Percentiles rank a stretch among this genome's conserved stretches.
phyloP scores from a whole-genome alignment of 345 rosid genomes.

The Sapria himalayana region DNA sequence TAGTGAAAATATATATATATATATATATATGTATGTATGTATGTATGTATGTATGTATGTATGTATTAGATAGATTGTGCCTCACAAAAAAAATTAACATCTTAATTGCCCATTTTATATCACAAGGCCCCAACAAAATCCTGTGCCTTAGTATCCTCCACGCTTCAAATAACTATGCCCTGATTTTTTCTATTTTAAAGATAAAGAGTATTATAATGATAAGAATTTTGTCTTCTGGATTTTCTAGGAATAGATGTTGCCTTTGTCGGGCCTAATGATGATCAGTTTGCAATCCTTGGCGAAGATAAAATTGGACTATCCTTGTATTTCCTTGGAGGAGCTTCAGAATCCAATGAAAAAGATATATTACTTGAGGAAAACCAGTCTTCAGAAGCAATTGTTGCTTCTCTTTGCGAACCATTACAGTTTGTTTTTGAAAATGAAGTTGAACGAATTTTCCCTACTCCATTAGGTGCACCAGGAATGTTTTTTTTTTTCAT shows the following conservation, averaged over 20 bases:
- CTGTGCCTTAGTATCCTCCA: no score
- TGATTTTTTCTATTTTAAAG: background rate
- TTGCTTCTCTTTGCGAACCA: slow-evolving; percentile 58
- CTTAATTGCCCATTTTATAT: background rate
- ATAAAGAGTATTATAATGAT: background rate
- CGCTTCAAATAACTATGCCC: no score
- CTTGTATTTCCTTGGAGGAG: slow-evolving; percentile 52
- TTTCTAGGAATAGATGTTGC: slow-evolving; percentile 76
- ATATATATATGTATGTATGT: background rate
- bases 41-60: background rate
- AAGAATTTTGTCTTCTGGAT: slow-evolving; percentile 1
- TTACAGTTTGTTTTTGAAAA: slow-evolving; percentile 71
- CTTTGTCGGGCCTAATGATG: slow-evolving; percentile 63
- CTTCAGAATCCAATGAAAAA: slow-evolving; percentile 36
- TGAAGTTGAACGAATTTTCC: slow-evolving; percentile 75
- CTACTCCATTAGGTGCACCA: slow-evolving; percentile 78
- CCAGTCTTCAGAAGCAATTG: slow-evolving; percentile 34
- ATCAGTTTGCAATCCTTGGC: slow-evolving; percentile 83
- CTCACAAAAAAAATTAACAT: background rate
- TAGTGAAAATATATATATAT: no score
- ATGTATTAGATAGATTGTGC: slow-evolving; percentile 1
- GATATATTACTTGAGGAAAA: slow-evolving; percentile 34
- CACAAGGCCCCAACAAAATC: no score
- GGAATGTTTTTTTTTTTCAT: slow-evolving; percentile 8
- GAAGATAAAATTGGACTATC: slow-evolving; percentile 76